These are phyloP conservation scores for Coemansia sp. DNA, from an alignment of 192 early-diverging fungal species.

Conservation along the genomic window DNA sequence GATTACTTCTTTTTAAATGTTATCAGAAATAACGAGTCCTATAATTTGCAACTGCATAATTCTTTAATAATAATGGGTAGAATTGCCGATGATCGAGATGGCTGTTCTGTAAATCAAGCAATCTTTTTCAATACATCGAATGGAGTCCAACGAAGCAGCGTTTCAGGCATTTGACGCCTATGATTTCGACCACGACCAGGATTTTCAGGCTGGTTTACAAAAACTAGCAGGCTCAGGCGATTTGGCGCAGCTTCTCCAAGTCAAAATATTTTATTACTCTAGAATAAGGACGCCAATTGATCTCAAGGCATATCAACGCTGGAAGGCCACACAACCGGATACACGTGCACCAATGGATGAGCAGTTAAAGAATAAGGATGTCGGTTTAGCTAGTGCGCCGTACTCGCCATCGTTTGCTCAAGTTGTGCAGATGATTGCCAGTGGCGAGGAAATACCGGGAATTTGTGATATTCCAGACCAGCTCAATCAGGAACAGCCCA, in stretches of 20 bases:
- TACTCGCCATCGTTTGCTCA: slow-evolving; percentile 37
- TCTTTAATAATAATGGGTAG: neutral
- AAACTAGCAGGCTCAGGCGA: slow-evolving; percentile 15
- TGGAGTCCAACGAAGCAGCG: neutral
- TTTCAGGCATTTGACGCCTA: slow-evolving; percentile 32
- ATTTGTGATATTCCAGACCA: slow-evolving; percentile 42
- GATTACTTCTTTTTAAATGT: too few relatives aligned
- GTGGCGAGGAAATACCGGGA: slow-evolving; percentile 30
- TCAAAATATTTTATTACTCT: slow-evolving; percentile 42
- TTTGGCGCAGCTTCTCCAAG: slow-evolving; percentile 7
- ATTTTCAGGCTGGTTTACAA: slow-evolving; percentile 34
- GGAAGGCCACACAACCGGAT: slow-evolving; percentile 19
- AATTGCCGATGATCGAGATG: neutral
- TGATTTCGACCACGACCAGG: slow-evolving; percentile 30
- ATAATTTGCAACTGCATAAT: neutral
- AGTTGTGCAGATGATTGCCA: slow-evolving; percentile 36
- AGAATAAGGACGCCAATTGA: slow-evolving; percentile 16
- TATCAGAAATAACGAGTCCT: neutral
- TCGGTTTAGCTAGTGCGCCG: neutral
- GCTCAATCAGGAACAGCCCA: slow-evolving; percentile 30
- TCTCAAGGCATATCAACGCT: slow-evolving; percentile 7
- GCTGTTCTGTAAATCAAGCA: neutral
- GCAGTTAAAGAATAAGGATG: neutral
- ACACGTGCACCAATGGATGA: neutral
- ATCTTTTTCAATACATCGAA: neutral